These are phyloP conservation scores for Thermochaetoides thermophila DNA, from an alignment of 495 filamentous ascomycete species.

Conservation along the genomic window DNA sequence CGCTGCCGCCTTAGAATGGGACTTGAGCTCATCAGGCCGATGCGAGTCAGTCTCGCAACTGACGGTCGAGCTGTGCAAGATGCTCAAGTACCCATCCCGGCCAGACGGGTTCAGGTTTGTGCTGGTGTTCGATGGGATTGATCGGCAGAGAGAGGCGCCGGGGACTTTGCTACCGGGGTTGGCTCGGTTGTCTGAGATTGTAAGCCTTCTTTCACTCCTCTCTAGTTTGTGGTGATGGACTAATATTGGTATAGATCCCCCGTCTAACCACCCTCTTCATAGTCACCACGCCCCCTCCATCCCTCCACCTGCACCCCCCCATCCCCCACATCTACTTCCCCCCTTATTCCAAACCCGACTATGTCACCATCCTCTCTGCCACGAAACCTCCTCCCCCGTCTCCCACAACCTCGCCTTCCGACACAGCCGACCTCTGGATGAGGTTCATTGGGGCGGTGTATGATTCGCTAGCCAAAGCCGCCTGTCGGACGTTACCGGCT, in stretches of 20 bases:
- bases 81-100: slow-evolving; percentile 34
- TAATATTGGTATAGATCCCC: slow-evolving; percentile 57
- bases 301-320: slow-evolving; percentile 55
- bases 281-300: slow-evolving; percentile 54
- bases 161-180: slow-evolving; percentile 65
- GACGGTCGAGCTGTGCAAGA: slow-evolving; percentile 47
- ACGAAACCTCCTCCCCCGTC: slow-evolving; percentile 21
- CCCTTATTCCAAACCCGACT: slow-evolving; percentile 66
- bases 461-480: slow-evolving; percentile 54
- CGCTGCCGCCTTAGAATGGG: slow-evolving; percentile 34
- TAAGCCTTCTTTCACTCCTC: too few relatives aligned
- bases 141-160: slow-evolving; percentile 67
- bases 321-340: slow-evolving; percentile 74
- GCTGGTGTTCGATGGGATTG: slow-evolving; percentile 82
- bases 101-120: slow-evolving; percentile 41
- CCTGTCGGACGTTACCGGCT: slow-evolving; percentile 47
- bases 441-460: slow-evolving; percentile 60
- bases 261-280: slow-evolving; percentile 66
- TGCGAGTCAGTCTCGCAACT: slow-evolving; percentile 70
- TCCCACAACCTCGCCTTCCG: slow-evolving; percentile 23
- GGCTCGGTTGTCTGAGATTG: slow-evolving; percentile 21
- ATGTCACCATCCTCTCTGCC: slow-evolving; percentile 52
- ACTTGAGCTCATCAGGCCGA: slow-evolving; percentile 29
- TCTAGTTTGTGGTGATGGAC: too few relatives aligned
- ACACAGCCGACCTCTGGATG: slow-evolving; percentile 55